phyloP scores from a whole-genome alignment of 202 grass and related monocot genomes.

The Cymbopogon flexuosus region DNA sequence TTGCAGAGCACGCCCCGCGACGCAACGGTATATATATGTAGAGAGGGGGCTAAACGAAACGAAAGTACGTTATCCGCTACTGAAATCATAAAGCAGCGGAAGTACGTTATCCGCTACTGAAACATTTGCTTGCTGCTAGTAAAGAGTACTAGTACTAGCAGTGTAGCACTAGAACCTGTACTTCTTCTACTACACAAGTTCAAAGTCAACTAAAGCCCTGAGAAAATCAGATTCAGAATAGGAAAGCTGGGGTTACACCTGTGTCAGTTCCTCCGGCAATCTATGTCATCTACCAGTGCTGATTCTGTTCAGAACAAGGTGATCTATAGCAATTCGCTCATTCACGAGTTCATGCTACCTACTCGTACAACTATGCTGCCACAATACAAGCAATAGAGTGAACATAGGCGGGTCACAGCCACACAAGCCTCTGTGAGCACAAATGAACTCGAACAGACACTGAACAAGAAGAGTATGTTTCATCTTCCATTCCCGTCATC shows the following conservation, averaged over 20 bases:
- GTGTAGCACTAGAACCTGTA: no score
- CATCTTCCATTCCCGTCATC: not conserved
- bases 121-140: no score
- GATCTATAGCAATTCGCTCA: not conserved
- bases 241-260: not conserved
- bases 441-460: not conserved
- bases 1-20: not conserved
- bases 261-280: not conserved
- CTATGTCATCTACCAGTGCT: not conserved
- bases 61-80: no score
- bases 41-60: no score
- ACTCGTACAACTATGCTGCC: not conserved
- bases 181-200: not conserved
- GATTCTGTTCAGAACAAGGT: not conserved
- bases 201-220: not conserved
- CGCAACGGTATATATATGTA: not conserved
- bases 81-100: no score
- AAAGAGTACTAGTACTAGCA: no score
- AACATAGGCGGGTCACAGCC: not conserved
- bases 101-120: no score
- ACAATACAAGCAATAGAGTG: not conserved
- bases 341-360: not conserved
- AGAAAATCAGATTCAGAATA: not conserved
- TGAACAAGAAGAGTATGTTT: not conserved
- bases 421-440: not conserved